Conservation (phyloP, 1,139 yeast species). For the Fermentozyma sake region DNA sequence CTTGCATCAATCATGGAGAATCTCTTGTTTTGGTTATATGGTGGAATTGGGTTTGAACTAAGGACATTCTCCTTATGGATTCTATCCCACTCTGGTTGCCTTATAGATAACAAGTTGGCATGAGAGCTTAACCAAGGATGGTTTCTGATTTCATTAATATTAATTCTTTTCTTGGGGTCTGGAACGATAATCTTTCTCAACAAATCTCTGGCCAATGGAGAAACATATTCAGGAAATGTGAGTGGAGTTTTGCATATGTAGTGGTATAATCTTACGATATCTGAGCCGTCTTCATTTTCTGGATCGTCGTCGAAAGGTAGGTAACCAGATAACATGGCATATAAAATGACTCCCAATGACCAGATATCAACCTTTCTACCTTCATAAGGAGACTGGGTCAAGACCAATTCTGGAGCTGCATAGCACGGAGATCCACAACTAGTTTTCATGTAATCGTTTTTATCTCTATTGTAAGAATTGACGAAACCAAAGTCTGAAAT, state of each 20-base stretch:
- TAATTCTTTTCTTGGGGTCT: conserved; percentile 77
- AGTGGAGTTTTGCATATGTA: conserved; percentile 88
- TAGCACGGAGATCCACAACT: conserved; percentile 98
- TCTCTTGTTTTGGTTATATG: conserved; percentile 26
- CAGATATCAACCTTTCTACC: conserved; percentile 96
- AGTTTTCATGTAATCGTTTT: conserved; percentile 83
- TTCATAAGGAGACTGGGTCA: conserved; percentile 80
- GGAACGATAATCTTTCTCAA: conserved; percentile 80
- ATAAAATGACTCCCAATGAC: conserved; percentile 93
- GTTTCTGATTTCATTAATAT: conserved; percentile 61
- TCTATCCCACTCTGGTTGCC: conserved; percentile 89
- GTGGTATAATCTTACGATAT: conserved; percentile 84
- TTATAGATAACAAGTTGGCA: conserved; percentile 72
- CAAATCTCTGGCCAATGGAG: conserved; percentile 88
- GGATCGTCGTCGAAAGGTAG: conserved; percentile 98
- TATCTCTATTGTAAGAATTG: conserved; percentile 67
- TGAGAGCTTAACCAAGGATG: conserved; percentile 90
- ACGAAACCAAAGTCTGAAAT: conserved; percentile 90
- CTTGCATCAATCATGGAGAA: conserved; percentile 45
- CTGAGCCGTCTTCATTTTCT: conserved; percentile 92
- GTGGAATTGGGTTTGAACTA: conserved; percentile 3
- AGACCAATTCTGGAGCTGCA: conserved; percentile 96
- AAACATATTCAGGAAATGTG: conserved; percentile 92
- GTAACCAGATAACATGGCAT: conserved; percentile 97
- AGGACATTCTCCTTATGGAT: conserved; percentile 32